Conservation (phyloP, 2,329 filamentous ascomycete species). For the Trichoderma polysporum region DNA sequence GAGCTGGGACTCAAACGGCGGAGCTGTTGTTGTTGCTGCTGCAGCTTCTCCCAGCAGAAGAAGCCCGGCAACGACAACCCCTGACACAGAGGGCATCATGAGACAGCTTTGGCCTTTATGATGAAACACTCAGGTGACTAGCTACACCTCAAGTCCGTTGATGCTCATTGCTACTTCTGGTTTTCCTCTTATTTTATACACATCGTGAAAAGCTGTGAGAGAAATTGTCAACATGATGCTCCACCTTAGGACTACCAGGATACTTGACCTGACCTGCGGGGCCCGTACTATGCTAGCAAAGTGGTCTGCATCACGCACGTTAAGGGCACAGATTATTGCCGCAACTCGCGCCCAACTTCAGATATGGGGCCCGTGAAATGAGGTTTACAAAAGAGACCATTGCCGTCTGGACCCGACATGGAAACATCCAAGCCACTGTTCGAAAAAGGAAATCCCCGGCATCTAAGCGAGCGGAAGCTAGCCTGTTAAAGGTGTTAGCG, state of each 20-base stretch:
- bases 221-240: not conserved
- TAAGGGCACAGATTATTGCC: not conserved
- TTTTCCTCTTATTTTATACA: not conserved
- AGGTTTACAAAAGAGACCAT: too few species aligned
- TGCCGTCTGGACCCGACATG: too few species aligned
- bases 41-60: not conserved
- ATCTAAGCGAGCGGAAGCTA: not conserved
- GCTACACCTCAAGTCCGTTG: too few species aligned
- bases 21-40: not conserved
- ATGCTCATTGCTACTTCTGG: too few species aligned
- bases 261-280: not conserved
- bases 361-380: not conserved
- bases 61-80: not conserved
- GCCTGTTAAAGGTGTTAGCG: not conserved
- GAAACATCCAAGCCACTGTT: not conserved
- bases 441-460: not conserved
- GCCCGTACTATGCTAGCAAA: not conserved
- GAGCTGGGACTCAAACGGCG: not conserved
- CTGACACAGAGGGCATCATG: not conserved
- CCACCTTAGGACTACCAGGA: not conserved
- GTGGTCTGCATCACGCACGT: not conserved
- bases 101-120: too few species aligned
- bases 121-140: too few species aligned
- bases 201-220: not conserved
- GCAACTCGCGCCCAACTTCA: not conserved